These are phyloP conservation scores for Cercospora canescens DNA, from an alignment of 2,329 filamentous ascomycete genomes.

Conservation along the genomic window DNA sequence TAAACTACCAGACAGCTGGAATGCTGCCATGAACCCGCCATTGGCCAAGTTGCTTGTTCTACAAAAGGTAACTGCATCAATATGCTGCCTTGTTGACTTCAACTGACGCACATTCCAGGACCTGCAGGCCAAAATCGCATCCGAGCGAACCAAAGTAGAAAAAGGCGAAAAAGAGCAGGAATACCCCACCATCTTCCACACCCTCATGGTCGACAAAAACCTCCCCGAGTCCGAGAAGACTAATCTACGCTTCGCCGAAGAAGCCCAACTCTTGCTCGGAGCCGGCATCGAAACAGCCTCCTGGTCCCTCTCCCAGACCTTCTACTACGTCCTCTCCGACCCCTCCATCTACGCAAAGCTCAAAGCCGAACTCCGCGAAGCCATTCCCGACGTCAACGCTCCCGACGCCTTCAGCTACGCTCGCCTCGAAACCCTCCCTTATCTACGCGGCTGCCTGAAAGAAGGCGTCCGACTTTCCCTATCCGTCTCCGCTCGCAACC, in stretches of 20 bases:
- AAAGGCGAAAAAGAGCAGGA: constrained; percentile 18
- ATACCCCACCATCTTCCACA: constrained; percentile 27
- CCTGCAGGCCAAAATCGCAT: constrained; percentile 17
- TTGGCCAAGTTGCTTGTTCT: constrained; percentile 15
- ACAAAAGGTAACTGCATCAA: constrained; percentile 9
- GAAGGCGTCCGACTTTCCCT: constrained; percentile 22
- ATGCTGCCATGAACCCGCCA: constrained; percentile 20
- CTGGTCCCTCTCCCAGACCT: constrained; percentile 21
- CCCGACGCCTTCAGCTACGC: constrained; percentile 14
- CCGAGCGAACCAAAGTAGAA: background rate
- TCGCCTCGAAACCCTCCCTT: constrained; percentile 25
- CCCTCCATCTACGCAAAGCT: constrained; percentile 20
- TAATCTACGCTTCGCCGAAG: constrained; percentile 24
- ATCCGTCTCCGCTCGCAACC: constrained; percentile 23
- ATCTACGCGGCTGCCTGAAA: constrained; percentile 25
- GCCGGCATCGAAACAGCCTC: constrained; percentile 28
- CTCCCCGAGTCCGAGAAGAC: constrained; percentile 25
- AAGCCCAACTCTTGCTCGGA: constrained; percentile 28
- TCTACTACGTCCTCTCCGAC: constrained; percentile 26
- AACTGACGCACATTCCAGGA: background rate
- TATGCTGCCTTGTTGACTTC: background rate
- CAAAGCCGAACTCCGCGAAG: constrained; percentile 29
- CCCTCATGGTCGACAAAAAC: constrained; percentile 19
- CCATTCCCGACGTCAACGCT: constrained; percentile 17
- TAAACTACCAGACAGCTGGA: constrained; percentile 20